These are phyloP conservation scores for Melaleuca alternifolia DNA, from an alignment of 345 rosid species.

Conservation along the genomic window DNA sequence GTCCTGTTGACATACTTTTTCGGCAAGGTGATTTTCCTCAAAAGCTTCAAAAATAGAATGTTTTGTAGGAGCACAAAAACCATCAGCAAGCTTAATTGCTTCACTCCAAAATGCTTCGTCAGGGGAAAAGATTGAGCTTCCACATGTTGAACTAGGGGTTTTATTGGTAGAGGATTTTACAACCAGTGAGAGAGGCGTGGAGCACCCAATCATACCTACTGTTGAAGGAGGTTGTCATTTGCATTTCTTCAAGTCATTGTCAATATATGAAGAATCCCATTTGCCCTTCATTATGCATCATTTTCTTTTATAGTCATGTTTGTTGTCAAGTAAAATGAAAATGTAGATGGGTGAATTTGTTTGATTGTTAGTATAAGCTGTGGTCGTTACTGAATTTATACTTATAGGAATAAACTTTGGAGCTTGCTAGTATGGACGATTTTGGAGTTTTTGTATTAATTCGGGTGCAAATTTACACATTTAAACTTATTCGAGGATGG, in stretches of 20 bases:
- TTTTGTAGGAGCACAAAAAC: constrained; percentile 36
- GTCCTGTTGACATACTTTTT: constrained; percentile 1
- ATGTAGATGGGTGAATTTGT: no score
- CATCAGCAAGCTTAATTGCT: constrained; percentile 90
- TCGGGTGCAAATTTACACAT: no score
- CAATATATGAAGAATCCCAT: no score
- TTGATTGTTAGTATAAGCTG: no score
- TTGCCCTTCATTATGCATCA: no score
- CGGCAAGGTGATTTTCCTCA: not conserved
- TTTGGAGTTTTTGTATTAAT: no score
- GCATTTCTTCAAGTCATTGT: constrained; percentile 43
- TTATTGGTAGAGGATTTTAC: constrained; percentile 23
- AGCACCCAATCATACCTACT: constrained; percentile 23
- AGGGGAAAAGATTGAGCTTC: constrained; percentile 89
- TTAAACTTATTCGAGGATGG: no score
- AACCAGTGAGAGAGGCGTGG: constrained; percentile 54
- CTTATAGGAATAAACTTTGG: no score
- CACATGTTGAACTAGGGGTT: constrained; percentile 67
- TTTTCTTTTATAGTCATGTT: no score
- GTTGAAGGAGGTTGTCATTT: constrained; percentile 24
- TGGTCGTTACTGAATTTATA: no score
- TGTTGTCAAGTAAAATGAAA: no score
- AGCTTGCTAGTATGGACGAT: no score
- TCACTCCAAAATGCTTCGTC: constrained; percentile 99
- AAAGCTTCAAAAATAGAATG: constrained; percentile 6